Base-by-base conservation (phyloP, 2,329 filamentous ascomycete genomes). In the Incumbomyces delicatus region DNA sequence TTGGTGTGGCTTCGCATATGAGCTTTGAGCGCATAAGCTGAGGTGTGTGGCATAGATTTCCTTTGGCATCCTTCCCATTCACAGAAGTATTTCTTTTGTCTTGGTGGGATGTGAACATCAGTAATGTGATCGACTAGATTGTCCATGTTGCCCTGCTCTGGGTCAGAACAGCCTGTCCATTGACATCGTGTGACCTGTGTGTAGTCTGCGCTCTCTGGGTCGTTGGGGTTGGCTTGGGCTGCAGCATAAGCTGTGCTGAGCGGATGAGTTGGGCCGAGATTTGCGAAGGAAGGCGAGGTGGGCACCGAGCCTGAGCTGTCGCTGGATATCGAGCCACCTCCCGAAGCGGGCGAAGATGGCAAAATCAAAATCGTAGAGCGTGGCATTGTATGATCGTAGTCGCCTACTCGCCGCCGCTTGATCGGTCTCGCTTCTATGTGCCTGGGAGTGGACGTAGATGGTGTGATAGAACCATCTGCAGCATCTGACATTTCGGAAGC, bases 1-100 rank as follows among this genome's bases (percentile, higher is more conserved):
- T 92, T 79, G 1, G 92, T 98, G 64, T 98, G 92, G 63, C 89
- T 95, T 57, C 92, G 77, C 89, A 98, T 95, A 62, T 98, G 92
- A 8, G 92, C 92, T 64, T 94, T 89, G 53, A 98, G 71, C 3
- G 92, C 92, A 68, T 98, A 98, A 2, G 87, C 92, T 60, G 88
- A 95, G 1, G 90, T 90, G 67, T 98, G 92, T 14, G 87, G 81
- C 66, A 92, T 80, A 50, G 88, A 87, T 69, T 95, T 96, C 51
- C 89, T 73, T 44, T 75, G 76, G 64, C 92, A 98, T 55, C 90
- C 90, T 50, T 78, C 80, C 92, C 92, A 98, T 67, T 96, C 90
- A 67, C 92, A 98, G n/a, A 87, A 88, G 64, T 96, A 96, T 65
- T 92, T 95, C 69, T 94, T 95, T 69, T 92, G 86, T 46, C 89